Base-by-base conservation (phyloP, 1,139 yeast genomes). In the Eremothecium cymbalariae region DNA sequence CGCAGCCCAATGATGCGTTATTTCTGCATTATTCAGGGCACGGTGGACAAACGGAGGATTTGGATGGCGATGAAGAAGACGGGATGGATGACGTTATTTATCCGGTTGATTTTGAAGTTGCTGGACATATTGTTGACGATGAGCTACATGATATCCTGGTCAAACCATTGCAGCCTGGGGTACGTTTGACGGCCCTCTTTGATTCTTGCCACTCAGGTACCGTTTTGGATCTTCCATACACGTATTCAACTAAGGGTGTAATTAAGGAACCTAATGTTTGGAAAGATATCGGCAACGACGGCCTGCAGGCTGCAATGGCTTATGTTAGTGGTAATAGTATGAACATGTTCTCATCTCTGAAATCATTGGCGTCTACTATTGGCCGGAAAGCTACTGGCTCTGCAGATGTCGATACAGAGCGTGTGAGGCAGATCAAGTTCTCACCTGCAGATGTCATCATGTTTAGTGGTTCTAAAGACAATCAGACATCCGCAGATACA, bases 181-280 rank as follows among this genome's bases (percentile, higher is more conserved):
- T 86, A 39, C 70, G 94, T 45, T 68, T 88, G 44, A 88, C 96
- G 2, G 94, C 94, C 0, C 64, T 88, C 46, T 86, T 77, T 53
- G 97, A 88, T 62, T 80, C 94, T 14, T 88, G 97, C 57, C 97
- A 88, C 56, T 83, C 95, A 2, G 97, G 96, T 18, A 79, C 95
- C 3, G 94, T 77, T 1, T 63, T 88, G 51, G 97, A 88, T 59
- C 64, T 88, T 45, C 97, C 97, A 2, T 88, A 77, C 53, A 75
- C 79, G 33, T 88, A 88, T 60, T 77, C 94, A 12, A 90, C 97
- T 9, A 83, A 84, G 54, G 97, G 97, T 37, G 77, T 84, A 4
- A 65, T 88, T 35, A 88, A 88, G 63, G 95, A 86, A 59, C 95
- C 94, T 27, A 85, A 79, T 59, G 63, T 86, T 48, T 74, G 79